These are phyloP conservation scores for Plantago lanceolata DNA, from an alignment of 305 asterid genomes.

Conservation along the genomic window DNA sequence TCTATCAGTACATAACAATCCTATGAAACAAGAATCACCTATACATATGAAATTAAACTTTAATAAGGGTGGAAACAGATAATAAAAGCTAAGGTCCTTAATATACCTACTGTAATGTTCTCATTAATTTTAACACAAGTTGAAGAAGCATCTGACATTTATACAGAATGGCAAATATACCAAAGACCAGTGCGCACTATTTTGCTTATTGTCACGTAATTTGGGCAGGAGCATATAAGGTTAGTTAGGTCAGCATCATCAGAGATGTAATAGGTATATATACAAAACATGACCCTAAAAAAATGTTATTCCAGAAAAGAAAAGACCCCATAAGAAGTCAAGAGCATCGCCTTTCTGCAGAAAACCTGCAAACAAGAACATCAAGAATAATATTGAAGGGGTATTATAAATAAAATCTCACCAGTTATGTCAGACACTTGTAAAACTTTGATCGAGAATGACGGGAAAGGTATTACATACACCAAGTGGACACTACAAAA, in stretches of 20 bases:
- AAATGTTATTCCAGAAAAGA: constrained; percentile 60
- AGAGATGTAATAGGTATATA: no score
- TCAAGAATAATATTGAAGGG: constrained; percentile 8
- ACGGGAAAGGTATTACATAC: constrained; percentile 68
- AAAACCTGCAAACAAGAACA: constrained; percentile 51
- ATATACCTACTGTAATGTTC: neutral
- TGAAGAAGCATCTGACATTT: no score
- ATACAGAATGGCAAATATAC: neutral
- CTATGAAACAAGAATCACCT: neutral
- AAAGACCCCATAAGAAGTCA: constrained; percentile 68
- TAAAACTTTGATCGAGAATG: constrained; percentile 74
- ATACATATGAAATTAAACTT: neutral
- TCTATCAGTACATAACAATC: neutral
- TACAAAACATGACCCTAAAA: neutral
- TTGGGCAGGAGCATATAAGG: neutral
- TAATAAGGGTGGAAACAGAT: neutral
- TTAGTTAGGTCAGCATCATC: no score
- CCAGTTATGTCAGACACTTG: constrained; percentile 85
- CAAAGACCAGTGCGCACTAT: neutral
- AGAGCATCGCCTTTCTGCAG: constrained; percentile 74
- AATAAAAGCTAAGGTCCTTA: constrained; percentile 3
- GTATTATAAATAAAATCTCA: constrained; percentile 25
- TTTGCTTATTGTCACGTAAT: neutral
- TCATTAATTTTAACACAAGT: neutral
- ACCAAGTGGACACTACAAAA: no score